Percentiles rank a stretch among this genome's conserved stretches.
These are phyloP conservation scores for Adansonia madagascariensis DNA, from an alignment of 441 rosid genomes.

Conservation along the genomic window DNA sequence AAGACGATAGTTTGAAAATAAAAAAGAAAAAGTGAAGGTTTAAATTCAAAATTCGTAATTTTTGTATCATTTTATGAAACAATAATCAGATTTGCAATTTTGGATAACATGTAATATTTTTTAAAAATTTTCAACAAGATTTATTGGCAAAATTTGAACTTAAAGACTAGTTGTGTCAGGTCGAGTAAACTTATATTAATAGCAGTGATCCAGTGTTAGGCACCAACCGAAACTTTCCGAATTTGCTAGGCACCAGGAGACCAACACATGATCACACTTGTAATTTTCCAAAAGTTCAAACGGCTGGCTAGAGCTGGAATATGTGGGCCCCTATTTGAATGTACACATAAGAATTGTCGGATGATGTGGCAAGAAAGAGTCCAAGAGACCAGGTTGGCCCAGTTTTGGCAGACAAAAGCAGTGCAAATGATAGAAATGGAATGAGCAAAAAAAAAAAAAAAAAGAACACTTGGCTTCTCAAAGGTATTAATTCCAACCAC, in stretches of 20 bases:
- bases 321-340: conserved; percentile 27
- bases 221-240: no score
- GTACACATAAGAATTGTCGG: conserved; percentile 42
- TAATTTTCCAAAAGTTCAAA: not conserved
- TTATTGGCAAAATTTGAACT: not conserved
- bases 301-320: not conserved
- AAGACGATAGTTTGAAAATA: no score
- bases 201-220: no score
- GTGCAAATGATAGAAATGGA: conserved; percentile 45
- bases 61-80: not conserved
- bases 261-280: not conserved
- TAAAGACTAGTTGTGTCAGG: no score
- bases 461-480: conserved; percentile 76
- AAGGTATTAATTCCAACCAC: conserved; percentile 53
- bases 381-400: conserved; percentile 34
- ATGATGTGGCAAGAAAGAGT: conserved; percentile 39
- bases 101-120: no score
- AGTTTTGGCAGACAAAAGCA: conserved; percentile 40
- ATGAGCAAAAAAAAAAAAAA: conserved; percentile 44
- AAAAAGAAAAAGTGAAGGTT: no score
- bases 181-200: no score
- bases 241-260: not conserved
- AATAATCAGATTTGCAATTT: not conserved
- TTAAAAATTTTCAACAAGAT: not conserved
- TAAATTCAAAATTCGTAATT: no score